Conservation (phyloP, 2,329 filamentous ascomycete species). For the Diplodia intermedia region DNA sequence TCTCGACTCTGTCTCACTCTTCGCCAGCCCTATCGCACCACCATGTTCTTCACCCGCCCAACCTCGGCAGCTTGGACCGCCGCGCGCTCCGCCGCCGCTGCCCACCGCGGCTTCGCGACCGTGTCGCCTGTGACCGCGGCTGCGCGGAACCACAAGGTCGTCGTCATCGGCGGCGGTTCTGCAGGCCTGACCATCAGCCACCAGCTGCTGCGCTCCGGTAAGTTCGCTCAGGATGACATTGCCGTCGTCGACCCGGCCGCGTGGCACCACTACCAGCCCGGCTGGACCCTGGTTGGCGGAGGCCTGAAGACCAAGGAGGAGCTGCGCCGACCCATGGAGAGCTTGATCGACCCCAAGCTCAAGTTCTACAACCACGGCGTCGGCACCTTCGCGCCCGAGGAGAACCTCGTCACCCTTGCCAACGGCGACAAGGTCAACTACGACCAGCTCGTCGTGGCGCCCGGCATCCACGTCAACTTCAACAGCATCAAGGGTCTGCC, state of each 20-base stretch:
- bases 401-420: constrained; percentile 63
- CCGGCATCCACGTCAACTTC: constrained; percentile 49
- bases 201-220: constrained; percentile 67
- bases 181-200: constrained; percentile 71
- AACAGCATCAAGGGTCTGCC: constrained; percentile 43
- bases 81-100: constrained; percentile 14
- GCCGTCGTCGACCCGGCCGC: constrained; percentile 68
- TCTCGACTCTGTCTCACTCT: not conserved
- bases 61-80: constrained; percentile 8
- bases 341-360: constrained; percentile 65
- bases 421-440: constrained; percentile 66
- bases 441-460: constrained; percentile 69
- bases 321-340: constrained; percentile 58
- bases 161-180: constrained; percentile 71
- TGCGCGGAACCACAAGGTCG: constrained; percentile 64
- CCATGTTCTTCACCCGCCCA: constrained; percentile 18
- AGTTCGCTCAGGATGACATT: constrained; percentile 66
- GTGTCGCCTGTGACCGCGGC: constrained; percentile 39
- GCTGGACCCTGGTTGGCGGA: constrained; percentile 72
- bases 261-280: constrained; percentile 73
- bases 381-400: constrained; percentile 59
- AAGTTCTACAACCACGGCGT: constrained; percentile 65
- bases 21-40: not conserved
- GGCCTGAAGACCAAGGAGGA: constrained; percentile 69
- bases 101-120: constrained; percentile 3